Conservation (phyloP, 768 basidiomycete species). For the Boletus reticuloceps region DNA sequence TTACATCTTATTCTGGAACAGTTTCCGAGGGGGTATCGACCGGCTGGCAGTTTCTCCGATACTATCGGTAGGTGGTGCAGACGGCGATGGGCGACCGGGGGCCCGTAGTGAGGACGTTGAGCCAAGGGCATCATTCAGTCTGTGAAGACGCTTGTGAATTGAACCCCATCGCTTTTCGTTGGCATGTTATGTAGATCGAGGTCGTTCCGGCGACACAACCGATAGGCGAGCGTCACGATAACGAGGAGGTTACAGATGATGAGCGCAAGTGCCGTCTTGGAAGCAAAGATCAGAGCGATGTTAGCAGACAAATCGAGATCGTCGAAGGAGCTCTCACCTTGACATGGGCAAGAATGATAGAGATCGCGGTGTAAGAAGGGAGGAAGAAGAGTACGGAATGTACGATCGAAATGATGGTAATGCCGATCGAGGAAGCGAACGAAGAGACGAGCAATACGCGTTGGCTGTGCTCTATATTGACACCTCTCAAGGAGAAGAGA, state of each 20-base stretch:
- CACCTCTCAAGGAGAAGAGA: background rate
- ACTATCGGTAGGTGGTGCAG: no score
- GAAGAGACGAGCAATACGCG: conserved; percentile 5
- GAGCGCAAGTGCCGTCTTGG: conserved; percentile 14
- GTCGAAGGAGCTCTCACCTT: background rate
- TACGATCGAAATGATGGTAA: conserved; percentile 6
- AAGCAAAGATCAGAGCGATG: background rate
- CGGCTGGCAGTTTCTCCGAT: no score
- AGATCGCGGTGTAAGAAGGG: background rate
- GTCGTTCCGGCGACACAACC: background rate
- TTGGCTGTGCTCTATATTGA: background rate
- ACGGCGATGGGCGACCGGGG: no score
- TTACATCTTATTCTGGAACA: no score
- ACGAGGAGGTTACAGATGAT: conserved; percentile 11
- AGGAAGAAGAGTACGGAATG: conserved; percentile 4
- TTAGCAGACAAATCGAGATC: no score
- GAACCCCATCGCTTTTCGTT: background rate
- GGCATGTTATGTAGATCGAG: background rate
- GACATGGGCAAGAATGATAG: conserved; percentile 6
- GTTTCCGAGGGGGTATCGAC: no score
- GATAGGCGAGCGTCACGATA: conserved; percentile 7
- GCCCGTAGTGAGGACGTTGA: no score
- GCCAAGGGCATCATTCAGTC: no score
- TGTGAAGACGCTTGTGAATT: no score
- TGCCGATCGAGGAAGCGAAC: conserved; percentile 13